These are phyloP conservation scores for Ceratocystiopsis sp. DNA, from an alignment of 2,329 filamentous ascomycete genomes.

Conservation along the genomic window DNA sequence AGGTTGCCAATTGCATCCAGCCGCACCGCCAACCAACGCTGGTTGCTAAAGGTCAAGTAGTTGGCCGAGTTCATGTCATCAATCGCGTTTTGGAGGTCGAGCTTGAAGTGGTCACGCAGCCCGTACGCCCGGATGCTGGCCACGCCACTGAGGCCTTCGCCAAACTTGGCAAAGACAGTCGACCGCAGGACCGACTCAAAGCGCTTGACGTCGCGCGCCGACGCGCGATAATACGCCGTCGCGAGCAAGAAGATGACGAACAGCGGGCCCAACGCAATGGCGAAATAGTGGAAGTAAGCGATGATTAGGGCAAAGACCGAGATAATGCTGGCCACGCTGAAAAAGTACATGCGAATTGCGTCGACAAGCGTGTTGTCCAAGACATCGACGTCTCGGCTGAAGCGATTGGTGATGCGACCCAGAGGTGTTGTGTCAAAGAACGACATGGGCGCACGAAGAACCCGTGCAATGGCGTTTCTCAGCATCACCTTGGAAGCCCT, in stretches of 20 bases:
- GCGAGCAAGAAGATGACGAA: slow-evolving; percentile 66
- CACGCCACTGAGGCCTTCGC: slow-evolving; percentile 70
- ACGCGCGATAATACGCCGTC: slow-evolving; percentile 74
- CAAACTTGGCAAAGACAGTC: slow-evolving; percentile 76
- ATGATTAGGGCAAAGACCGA: slow-evolving; percentile 83
- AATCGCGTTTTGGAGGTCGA: slow-evolving; percentile 52
- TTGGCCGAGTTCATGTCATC: slow-evolving; percentile 91
- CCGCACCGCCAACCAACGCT: slow-evolving; percentile 78
- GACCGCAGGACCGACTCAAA: slow-evolving; percentile 83
- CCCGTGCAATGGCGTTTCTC: slow-evolving; percentile 58
- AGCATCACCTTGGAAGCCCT: slow-evolving; percentile 70
- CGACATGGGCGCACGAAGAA: slow-evolving; percentile 59
- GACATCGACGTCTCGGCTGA: slow-evolving; percentile 86
- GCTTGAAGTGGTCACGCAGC: slow-evolving; percentile 56
- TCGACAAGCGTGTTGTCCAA: slow-evolving; percentile 91
- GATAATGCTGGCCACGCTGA: slow-evolving; percentile 68
- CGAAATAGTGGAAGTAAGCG: slow-evolving; percentile 86
- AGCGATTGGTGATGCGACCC: slow-evolving; percentile 89
- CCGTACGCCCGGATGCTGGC: slow-evolving; percentile 83
- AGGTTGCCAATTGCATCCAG: slow-evolving; percentile 71
- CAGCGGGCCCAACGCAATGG: slow-evolving; percentile 43
- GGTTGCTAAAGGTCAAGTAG: slow-evolving; percentile 88
- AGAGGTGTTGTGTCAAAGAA: slow-evolving; percentile 97
- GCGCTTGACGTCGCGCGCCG: slow-evolving; percentile 84
- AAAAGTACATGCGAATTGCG: slow-evolving; percentile 79